Evolutionary conservation across 2,329 filamentous ascomycete species (phyloP), one percentile per base, ranked within the genome.

Genomic region (Aspergillus fijiensis): DNA sequence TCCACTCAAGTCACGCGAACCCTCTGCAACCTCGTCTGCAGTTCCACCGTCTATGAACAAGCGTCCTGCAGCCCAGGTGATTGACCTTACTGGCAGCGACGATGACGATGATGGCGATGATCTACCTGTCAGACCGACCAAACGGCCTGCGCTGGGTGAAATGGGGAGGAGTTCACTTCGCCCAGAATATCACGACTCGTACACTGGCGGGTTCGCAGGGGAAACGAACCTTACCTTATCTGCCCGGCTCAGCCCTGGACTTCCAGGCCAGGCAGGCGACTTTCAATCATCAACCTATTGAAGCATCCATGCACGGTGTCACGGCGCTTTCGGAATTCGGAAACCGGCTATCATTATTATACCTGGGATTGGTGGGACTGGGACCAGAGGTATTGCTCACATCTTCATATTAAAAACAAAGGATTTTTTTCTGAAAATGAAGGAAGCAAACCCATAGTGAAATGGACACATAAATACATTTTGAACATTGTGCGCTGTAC

Each of bases 81-180:
- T 85, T 62, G 83, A 85, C 65, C 72, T 85, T 47, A 85, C 82
- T 4, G 75, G 77, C 14, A 84, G 81, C 65, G 82, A 81, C 51
- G 16, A 45, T 45, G 39, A 45, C 16, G 39, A 45, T 16, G 81
- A 83, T 57, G 77, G 80, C 57, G 77, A 84, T 48, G 79, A 80
- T 45, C 76, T 76, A 10, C 73, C 79, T n/a, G 61, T 65, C 25
- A 69, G 71, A 31, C 67, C 74, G 51, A 49, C 70, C n/a, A 76
- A 79, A 64, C 69, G 75, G 35, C 72, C 66, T 23, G 69, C 67
- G 51, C 57, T 72, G 33, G 65, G 62, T 60, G 56, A 67, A 19
- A 48, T 64, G 14, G 64, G 67, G 51, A 66, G 70, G 48, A 45
- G 63, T 31, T 61, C 67, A 47, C 60, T 67, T 29, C 63, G 62